Percentiles rank a stretch among this genome's conserved stretches.
Conservation (phyloP, 2,329 filamentous ascomycete genomes). For the Colletotrichum sp. region DNA sequence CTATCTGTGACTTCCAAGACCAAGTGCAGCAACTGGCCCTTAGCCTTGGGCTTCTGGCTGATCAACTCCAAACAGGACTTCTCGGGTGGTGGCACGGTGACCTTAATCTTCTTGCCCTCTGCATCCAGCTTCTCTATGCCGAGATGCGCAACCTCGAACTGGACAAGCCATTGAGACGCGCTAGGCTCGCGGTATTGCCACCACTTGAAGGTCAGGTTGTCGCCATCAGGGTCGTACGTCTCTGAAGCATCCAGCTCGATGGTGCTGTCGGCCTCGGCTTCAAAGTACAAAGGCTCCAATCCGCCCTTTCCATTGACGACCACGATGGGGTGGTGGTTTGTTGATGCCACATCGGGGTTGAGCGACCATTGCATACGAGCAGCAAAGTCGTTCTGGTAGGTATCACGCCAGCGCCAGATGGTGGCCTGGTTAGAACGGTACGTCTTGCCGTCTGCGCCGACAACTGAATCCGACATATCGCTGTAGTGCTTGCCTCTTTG, state of each 20-base stretch:
- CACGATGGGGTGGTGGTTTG: conserved; percentile 51
- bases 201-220: conserved; percentile 51
- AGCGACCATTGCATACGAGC: conserved; percentile 44
- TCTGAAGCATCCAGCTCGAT: conserved; percentile 47
- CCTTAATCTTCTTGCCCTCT: conserved; percentile 17
- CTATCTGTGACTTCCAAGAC: conserved; percentile 53
- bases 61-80: conserved; percentile 35
- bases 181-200: conserved; percentile 49
- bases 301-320: conserved; percentile 45
- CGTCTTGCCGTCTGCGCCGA: conserved; percentile 30
- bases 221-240: conserved; percentile 51
- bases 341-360: conserved; percentile 27
- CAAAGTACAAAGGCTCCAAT: conserved; percentile 39
- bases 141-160: conserved; percentile 43
- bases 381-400: conserved; percentile 46
- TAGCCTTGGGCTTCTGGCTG: background rate
- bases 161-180: conserved; percentile 43
- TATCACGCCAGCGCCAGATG: conserved; percentile 46
- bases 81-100: conserved; percentile 29
- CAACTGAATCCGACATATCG: conserved; percentile 31
- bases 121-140: conserved; percentile 28
- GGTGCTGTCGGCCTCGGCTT: conserved; percentile 41
- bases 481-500: conserved; percentile 27
- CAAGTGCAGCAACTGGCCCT: conserved; percentile 50
- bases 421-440: conserved; percentile 35